Base-by-base conservation (phyloP, 164 flowering plant genomes). In the Taxillus chinensis region DNA sequence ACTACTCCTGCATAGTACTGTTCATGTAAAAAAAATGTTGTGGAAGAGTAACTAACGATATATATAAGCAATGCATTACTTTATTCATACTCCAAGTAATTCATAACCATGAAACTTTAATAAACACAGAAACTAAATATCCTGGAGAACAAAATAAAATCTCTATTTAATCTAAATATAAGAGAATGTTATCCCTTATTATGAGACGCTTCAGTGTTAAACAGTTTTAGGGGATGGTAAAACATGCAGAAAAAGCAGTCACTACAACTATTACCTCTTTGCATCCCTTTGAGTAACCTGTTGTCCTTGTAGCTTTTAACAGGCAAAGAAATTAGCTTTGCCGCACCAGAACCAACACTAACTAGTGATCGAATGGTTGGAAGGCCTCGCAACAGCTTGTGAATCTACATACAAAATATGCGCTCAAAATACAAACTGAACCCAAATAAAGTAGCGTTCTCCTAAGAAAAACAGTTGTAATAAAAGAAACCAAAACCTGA, bases 311-410 rank as follows among this genome's bases (percentile, higher is more conserved):
- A 95, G 74, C 64, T 91, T 73, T 82, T 79, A 67, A 95, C 77
- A 5, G 99, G 99, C 69, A 79, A 72, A 52, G 97, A 78, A 62
- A 91, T 83, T 60, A 95, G 75, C 80, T 95, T 89, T 40, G 95
- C 83, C 67, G 97, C 97, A 72, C 95, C 93, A 76, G 91, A 74
- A 72, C 97, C 82, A 72, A 95, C 90, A 69, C 92, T 79, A 64
- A 83, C 74, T 71, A 95, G 59, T 40, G 99, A 89, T 45, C 92
- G 82, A 65, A 95, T 72, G 13, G 97, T 75, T 67, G 89, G 90
- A 70, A 95, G 81, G 59, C 99, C 97, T 71, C 72, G 75, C 72
- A 95, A 68, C 57, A 95, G 68, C 74, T 91, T 86, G 73, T 79
- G 95, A 62, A 91, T 69, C 99, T 86, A 61, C 63, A 68, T 38